Percentiles rank a stretch among this genome's conserved stretches.
phyloP scores from a whole-genome alignment of 106 monocot genomes.

The Dioscorea dumetorum region DNA sequence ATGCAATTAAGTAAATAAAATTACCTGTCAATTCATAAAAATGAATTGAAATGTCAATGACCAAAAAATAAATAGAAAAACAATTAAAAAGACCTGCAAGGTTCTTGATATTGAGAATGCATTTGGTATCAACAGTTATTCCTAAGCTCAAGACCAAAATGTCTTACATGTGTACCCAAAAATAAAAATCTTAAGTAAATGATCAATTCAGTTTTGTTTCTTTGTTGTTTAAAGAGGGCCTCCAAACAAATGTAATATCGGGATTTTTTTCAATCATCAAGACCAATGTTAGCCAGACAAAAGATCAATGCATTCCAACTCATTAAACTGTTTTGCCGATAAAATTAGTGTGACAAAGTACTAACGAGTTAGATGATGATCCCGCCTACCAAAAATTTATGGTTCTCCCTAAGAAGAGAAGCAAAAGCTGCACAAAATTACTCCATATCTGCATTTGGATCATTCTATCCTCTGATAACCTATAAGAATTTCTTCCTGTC shows the following conservation, averaged over 20 bases:
- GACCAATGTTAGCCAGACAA: constrained; percentile 71
- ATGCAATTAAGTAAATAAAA: no score
- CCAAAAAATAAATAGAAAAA: no score
- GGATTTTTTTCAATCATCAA: constrained; percentile 84
- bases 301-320: constrained; percentile 5
- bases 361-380: neutral
- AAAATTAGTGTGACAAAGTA: neutral
- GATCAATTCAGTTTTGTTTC: no score
- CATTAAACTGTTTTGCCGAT: neutral
- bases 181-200: no score
- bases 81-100: no score
- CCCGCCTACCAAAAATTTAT: constrained; percentile 67
- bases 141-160: no score
- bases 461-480: constrained; percentile 69
- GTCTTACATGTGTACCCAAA: no score
- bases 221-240: no score
- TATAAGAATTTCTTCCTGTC: constrained; percentile 98
- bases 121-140: no score
- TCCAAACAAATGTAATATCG: constrained; percentile 7
- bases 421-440: constrained; percentile 70
- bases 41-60: no score
- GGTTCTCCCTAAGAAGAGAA: constrained; percentile 71
- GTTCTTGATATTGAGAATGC: no score
- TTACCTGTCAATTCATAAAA: no score
- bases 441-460: constrained; percentile 73